Evolutionary conservation across 2,329 filamentous ascomycete species (phyloP).

Genomic region (Fusarium drepaniforme): DNA sequence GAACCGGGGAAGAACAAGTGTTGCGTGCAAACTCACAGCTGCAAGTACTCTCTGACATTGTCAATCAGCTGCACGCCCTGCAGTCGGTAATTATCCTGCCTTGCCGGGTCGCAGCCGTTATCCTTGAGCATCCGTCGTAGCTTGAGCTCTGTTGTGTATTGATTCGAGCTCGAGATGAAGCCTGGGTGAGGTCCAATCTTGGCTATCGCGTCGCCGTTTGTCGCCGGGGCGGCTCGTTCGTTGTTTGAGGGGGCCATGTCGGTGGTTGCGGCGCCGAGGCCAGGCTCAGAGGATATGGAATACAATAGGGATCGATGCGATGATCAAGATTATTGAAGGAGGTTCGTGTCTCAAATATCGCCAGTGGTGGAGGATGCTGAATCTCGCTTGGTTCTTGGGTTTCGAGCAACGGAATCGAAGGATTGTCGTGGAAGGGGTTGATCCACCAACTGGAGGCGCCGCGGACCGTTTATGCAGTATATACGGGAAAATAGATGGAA

Average conservation of each 20-base stretch:
- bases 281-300: background rate
- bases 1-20: background rate
- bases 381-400: background rate
- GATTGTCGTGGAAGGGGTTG: background rate
- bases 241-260: conserved; percentile 33
- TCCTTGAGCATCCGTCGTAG: conserved; percentile 79
- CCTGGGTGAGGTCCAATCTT: conserved; percentile 60
- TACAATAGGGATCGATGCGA: background rate
- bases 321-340: background rate
- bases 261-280: background rate
- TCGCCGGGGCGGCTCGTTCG: conserved; percentile 13
- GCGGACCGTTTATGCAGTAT: background rate
- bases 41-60: conserved; percentile 81
- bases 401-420: background rate
- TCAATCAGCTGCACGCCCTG: conserved; percentile 93
- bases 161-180: conserved; percentile 64
- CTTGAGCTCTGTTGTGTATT: conserved; percentile 86
- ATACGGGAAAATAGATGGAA: too few species aligned
- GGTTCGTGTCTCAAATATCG: background rate
- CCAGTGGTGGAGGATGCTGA: background rate
- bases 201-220: conserved; percentile 32
- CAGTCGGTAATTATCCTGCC: conserved; percentile 84
- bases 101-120: conserved; percentile 78
- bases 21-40: conserved; percentile 67
- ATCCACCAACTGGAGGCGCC: too few species aligned